These are phyloP conservation scores for Microstegium vimineum DNA, from an alignment of 176 grass and related monocot species.

Conservation along the genomic window DNA sequence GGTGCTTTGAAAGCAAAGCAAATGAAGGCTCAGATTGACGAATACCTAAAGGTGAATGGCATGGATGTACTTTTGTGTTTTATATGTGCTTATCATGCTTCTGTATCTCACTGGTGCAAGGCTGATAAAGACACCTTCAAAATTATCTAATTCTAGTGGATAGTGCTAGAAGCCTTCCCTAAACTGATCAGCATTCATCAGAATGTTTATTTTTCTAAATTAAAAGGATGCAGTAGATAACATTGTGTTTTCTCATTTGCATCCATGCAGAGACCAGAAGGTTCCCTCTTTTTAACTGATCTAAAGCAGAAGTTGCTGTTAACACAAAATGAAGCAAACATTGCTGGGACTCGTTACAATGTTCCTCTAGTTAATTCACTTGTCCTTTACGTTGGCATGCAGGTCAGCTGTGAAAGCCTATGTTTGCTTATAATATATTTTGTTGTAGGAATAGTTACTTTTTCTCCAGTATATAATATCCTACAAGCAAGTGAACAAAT, in stretches of 20 bases:
- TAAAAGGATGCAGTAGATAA: not conserved
- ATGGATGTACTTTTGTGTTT: not conserved
- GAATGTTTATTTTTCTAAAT: not conserved
- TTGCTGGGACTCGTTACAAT: conserved; percentile 82
- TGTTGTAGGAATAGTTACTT: not conserved
- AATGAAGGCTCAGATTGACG: conserved; percentile 83
- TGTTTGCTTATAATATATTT: not conserved
- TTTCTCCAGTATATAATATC: no score
- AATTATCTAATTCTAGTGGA: not conserved
- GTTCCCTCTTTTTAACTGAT: conserved; percentile 71
- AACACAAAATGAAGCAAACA: conserved; percentile 61
- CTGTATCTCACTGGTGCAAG: conserved; percentile 1
- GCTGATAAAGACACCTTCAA: not conserved
- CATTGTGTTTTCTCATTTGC: conserved; percentile 30
- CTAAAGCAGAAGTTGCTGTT: conserved; percentile 83
- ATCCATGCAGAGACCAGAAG: conserved; percentile 57
- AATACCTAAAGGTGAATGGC: conserved; percentile 82
- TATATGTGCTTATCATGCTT: not conserved
- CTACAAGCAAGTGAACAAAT: not conserved
- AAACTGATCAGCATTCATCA: not conserved
- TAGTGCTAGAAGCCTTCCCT: not conserved
- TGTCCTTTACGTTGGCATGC: conserved; percentile 89
- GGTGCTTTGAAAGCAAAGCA: conserved; percentile 79
- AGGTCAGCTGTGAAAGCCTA: conserved; percentile 49
- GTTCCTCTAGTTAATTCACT: conserved; percentile 92